Evolutionary conservation across 306 rosid genomes (phyloP), one percentile per base, ranked within the genome.

Genomic region (Cicer bijugum): DNA sequence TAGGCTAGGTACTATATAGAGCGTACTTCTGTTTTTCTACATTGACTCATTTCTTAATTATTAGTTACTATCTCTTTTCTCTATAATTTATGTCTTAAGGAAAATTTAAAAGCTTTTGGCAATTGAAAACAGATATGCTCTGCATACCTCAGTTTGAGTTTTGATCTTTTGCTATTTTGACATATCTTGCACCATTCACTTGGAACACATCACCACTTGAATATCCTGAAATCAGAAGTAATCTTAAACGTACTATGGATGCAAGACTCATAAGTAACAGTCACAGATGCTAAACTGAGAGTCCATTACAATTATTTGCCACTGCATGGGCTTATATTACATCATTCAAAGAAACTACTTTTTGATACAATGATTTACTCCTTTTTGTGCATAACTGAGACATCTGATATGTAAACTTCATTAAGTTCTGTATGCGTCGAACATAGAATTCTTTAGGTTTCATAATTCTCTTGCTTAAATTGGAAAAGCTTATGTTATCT

Each of bases 101-200:
- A 74, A 66, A 66, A 72, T 48, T 66, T 42, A 50, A 50, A 35
- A 12, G 70, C 48, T 81, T 55, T 47, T 28, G 35, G 58, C 47
- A 76, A 48, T 39, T 67, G 48, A 38, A 61, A 75, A 56, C 15
- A 43, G 62, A 75, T 58, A 63, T 48, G 42, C 44, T 6, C 10
- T 67, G 46, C 46, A 20, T 58, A 28, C 44, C 33, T 68, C 46
- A n/a, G 65, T 60, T 39, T 44, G 47, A 62, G 12, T 23, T 46
- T 78, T 68, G 60, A 60, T 38, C 75, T 12, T 47, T 9, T 62
- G 16, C 66, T 58, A 47, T 44, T 40, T 62, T 37, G 7, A 58
- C 44, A 43, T 67, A 39, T 67, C 57, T 73, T 66, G 42, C 75
- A 50, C 38, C 53, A 60, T 79, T 79, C 63, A 42, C 46, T 33